Base-by-base conservation (phyloP, 208 protist genomes). In the Wallacemonas sp. region DNA sequence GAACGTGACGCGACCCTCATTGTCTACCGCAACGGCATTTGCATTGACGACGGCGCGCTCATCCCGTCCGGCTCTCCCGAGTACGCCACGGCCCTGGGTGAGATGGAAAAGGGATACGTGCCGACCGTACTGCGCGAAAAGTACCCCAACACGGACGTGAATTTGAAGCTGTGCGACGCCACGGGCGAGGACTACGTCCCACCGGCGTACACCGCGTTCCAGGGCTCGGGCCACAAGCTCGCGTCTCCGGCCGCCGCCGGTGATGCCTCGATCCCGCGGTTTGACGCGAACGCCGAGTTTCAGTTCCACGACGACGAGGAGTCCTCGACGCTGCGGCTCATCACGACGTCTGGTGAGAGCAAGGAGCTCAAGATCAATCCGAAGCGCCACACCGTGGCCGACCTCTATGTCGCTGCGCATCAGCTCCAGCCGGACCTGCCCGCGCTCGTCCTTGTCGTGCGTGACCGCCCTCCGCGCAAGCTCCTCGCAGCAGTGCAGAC, bases 291-390 rank as follows among this genome's bases (percentile, higher is more conserved):
- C 2, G 67, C 69, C 25, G 42, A 8, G 12, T 81, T 90, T 55
- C 36, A 81, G 36, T 48, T 82, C 16, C 61, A 68, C 49, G 74
- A 70, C 7, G 79, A 63, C 16, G 84, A 86, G 38, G 78, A 84
- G 45, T 67, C 70, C n/a, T 77, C 84, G 26, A 76, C 77, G 38
- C 50, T 95, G 32, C 73, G 79, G 23, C 70, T 95, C 49, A 67
- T 95, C 18, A 91, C 82, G 61, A 77, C 83, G 39, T 54, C 66
- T 0, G 90, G 87, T 0, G 74, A 87, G 49, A 74, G 77, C 46
- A 76, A 71, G 45, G 80, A 91, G 68, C 72, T 93, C 3, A 78
- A 66, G 44, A 75, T 95, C 38, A 93, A 95, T 61, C 84, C 90
- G 10, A 71, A 69, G 2, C 82, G 81, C 0, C 87, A 93, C 74